phyloP scores from a whole-genome alignment of 768 basidiomycete species.

The Tephrocybe sp. region DNA sequence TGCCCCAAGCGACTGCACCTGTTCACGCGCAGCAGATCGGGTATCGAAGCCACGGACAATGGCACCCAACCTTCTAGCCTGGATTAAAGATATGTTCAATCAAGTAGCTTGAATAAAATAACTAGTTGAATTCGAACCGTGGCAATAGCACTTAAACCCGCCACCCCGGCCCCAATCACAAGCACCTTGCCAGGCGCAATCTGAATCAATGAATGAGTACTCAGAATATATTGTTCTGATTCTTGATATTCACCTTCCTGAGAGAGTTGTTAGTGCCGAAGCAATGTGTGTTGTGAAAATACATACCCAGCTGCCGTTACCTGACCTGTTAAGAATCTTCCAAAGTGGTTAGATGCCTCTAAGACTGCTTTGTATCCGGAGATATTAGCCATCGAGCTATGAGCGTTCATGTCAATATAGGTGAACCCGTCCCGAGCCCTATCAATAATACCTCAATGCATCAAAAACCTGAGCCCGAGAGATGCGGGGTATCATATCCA shows the following conservation, averaged over 20 bases:
- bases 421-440: too few relatives aligned
- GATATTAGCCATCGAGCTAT: slow-evolving; percentile 90
- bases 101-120: not conserved
- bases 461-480: slow-evolving; percentile 90
- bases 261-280: not conserved
- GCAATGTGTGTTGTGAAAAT: not conserved
- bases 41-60: slow-evolving; percentile 90
- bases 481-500: slow-evolving; percentile 92
- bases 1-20: slow-evolving; percentile 86
- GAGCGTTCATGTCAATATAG: slow-evolving; percentile 6
- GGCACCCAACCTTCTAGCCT: slow-evolving; percentile 82
- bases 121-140: slow-evolving; percentile 45
- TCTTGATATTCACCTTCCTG: slow-evolving; percentile 29
- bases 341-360: slow-evolving; percentile 88
- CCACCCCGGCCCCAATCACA: slow-evolving; percentile 86
- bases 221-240: not conserved
- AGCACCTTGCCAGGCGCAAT: slow-evolving; percentile 86
- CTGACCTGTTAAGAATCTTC: slow-evolving; percentile 86
- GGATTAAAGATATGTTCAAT: slow-evolving; percentile 1
- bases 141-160: slow-evolving; percentile 83
- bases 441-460: slow-evolving; percentile 62
- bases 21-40: slow-evolving; percentile 80
- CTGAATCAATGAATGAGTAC: slow-evolving; percentile 31
- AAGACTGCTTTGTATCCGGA: slow-evolving; percentile 91
- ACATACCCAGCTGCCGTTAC: slow-evolving; percentile 87